These are phyloP conservation scores for Aspergillus calidoustus DNA, from an alignment of 2,329 filamentous ascomycete species.

Conservation along the genomic window DNA sequence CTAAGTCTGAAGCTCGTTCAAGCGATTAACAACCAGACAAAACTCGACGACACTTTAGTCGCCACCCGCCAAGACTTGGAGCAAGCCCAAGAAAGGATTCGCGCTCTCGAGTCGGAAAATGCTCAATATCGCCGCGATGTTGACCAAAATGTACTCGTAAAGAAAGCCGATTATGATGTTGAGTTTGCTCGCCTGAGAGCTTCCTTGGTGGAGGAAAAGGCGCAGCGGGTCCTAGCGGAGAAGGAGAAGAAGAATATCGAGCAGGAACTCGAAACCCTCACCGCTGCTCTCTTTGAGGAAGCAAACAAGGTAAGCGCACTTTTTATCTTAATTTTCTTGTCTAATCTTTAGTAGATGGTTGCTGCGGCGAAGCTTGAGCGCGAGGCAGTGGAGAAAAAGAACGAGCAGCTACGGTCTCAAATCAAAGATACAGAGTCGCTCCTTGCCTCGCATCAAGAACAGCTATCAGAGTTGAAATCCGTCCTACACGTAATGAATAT, in stretches of 20 bases:
- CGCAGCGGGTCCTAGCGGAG: constrained; percentile 67
- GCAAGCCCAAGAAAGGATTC: constrained; percentile 68
- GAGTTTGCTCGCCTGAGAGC: constrained; percentile 66
- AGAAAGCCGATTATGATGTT: constrained; percentile 73
- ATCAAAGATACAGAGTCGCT: constrained; percentile 84
- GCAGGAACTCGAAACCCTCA: constrained; percentile 86
- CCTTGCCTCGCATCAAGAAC: constrained; percentile 88
- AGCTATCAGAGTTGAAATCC: constrained; percentile 85
- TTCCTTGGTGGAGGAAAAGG: constrained; percentile 68
- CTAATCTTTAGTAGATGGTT: constrained; percentile 69
- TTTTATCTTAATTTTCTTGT: neutral
- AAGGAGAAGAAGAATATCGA: constrained; percentile 88
- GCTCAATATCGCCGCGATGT: constrained; percentile 73
- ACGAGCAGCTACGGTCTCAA: constrained; percentile 84
- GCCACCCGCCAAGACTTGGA: constrained; percentile 84
- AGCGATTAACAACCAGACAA: constrained; percentile 95
- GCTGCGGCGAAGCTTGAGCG: constrained; percentile 84
- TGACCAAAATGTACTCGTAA: constrained; percentile 74
- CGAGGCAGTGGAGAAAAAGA: constrained; percentile 78
- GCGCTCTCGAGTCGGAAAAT: constrained; percentile 69
- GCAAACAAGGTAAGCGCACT: constrained; percentile 73
- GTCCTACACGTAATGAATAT: constrained; percentile 89
- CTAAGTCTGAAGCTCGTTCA: constrained; percentile 96
- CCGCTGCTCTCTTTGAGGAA: constrained; percentile 93
- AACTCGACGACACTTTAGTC: constrained; percentile 84